A percentile compares a stretch with the other conserved stretches of the same genome.
Conservation (phyloP, 1,284 basidiomycete genomes). For the Pseudozyma sp. region DNA sequence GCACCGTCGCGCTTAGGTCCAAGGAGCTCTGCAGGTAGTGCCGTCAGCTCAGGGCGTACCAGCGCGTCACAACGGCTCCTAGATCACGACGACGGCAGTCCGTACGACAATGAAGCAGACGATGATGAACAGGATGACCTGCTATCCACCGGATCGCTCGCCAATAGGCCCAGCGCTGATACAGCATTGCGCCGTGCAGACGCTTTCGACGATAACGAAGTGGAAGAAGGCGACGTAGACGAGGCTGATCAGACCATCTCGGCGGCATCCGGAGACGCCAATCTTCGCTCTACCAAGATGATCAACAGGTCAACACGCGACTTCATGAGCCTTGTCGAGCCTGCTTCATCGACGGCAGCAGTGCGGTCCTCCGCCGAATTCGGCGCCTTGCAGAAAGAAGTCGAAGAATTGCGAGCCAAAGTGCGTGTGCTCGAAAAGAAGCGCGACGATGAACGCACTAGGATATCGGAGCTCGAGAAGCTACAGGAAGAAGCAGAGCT, state of each 20-base stretch:
- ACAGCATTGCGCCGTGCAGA: slow-evolving; percentile 6
- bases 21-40: slow-evolving; percentile 36
- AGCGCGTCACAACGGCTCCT: slow-evolving; percentile 32
- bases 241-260: slow-evolving; percentile 42
- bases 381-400: slow-evolving; percentile 50
- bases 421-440: slow-evolving; percentile 86
- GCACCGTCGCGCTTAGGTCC: slow-evolving; percentile 32
- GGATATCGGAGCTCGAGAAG: slow-evolving; percentile 85
- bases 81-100: slow-evolving; percentile 18
- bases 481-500: slow-evolving; percentile 84
- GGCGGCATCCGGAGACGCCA: slow-evolving; percentile 17
- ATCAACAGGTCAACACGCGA: slow-evolving; percentile 49
- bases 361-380: slow-evolving; percentile 40
- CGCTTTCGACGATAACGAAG: slow-evolving; percentile 5
- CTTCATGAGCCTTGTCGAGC: slow-evolving; percentile 53
- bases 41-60: slow-evolving; percentile 39
- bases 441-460: slow-evolving; percentile 84
- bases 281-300: slow-evolving; percentile 27
- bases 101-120: slow-evolving; percentile 12
- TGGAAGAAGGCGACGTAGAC: background rate
- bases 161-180: background rate
- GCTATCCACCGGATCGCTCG: background rate
- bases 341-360: slow-evolving; percentile 20
- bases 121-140: slow-evolving; percentile 21
- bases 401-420: slow-evolving; percentile 81